phyloP scores from a whole-genome alignment of 331 rosid genomes.

The Quercus tomentella region DNA sequence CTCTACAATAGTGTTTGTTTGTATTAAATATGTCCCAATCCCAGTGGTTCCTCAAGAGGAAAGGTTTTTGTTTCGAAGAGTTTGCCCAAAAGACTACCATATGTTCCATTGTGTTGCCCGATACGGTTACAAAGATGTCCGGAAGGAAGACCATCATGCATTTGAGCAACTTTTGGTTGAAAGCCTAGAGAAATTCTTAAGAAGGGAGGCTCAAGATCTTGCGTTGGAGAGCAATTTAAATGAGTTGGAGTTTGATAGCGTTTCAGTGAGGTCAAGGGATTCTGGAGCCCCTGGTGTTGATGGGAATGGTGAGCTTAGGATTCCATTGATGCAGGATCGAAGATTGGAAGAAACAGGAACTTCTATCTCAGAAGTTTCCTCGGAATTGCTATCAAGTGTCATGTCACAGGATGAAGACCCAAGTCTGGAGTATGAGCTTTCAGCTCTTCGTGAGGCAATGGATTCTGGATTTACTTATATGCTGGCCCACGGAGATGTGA shows the following conservation, averaged over 20 bases:
- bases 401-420: slow-evolving; percentile 75
- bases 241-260: slow-evolving; percentile 35
- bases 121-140: slow-evolving; percentile 83
- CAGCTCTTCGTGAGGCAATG: slow-evolving; percentile 81
- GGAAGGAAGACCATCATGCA: slow-evolving; percentile 95
- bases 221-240: slow-evolving; percentile 52
- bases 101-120: slow-evolving; percentile 92
- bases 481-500: slow-evolving; percentile 84
- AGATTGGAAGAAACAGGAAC: slow-evolving; percentile 29
- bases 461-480: slow-evolving; percentile 92
- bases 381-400: slow-evolving; percentile 50
- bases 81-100: slow-evolving; percentile 90
- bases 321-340: slow-evolving; percentile 61
- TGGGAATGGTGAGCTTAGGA: slow-evolving; percentile 51
- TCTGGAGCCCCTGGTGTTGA: slow-evolving; percentile 31
- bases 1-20: slow-evolving; percentile 78
- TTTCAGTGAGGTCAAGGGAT: slow-evolving; percentile 39
- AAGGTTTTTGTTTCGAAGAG: slow-evolving; percentile 86
- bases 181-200: slow-evolving; percentile 85
- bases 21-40: slow-evolving; percentile 90
- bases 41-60: slow-evolving; percentile 97
- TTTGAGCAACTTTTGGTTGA: slow-evolving; percentile 88
- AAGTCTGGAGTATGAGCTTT: slow-evolving; percentile 79
- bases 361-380: slow-evolving; percentile 26
- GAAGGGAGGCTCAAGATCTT: slow-evolving; percentile 84